Evolutionary conservation across 192 early-diverging fungal species (phyloP).

Genomic region (Gaertneriomyces semiglobifer): DNA sequence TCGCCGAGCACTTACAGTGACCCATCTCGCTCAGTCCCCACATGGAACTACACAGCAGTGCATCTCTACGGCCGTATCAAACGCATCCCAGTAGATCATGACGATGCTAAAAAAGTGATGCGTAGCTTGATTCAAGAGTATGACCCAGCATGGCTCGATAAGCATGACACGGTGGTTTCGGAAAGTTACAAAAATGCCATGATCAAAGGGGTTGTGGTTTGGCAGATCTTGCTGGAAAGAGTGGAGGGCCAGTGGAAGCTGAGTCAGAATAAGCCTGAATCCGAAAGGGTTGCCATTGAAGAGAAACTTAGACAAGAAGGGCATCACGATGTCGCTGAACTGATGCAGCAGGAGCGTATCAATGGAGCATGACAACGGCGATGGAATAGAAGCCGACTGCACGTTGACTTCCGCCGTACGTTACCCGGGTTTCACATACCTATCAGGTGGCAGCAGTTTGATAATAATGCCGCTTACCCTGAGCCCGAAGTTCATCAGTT

Average conservation of each 20-base stretch:
- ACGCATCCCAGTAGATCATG: neutral
- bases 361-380: too few relatives aligned
- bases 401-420: too few relatives aligned
- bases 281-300: neutral
- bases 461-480: too few relatives aligned
- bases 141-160: neutral
- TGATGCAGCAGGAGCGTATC: neutral
- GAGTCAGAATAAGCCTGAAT: neutral
- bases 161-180: neutral
- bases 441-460: too few relatives aligned
- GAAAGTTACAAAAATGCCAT: neutral
- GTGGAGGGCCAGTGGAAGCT: neutral
- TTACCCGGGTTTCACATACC: too few relatives aligned
- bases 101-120: neutral
- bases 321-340: neutral
- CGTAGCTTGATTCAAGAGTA: neutral
- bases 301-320: neutral
- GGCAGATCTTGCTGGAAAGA: neutral
- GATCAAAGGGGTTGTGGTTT: neutral
- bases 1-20: neutral
- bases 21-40: neutral
- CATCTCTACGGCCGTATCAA: neutral
- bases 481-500: too few relatives aligned
- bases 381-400: too few relatives aligned
- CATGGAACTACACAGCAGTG: conserved; percentile 2